phyloP scores from a whole-genome alignment of 2,329 filamentous ascomycete species.

The Bipolaris sorokiniana region DNA sequence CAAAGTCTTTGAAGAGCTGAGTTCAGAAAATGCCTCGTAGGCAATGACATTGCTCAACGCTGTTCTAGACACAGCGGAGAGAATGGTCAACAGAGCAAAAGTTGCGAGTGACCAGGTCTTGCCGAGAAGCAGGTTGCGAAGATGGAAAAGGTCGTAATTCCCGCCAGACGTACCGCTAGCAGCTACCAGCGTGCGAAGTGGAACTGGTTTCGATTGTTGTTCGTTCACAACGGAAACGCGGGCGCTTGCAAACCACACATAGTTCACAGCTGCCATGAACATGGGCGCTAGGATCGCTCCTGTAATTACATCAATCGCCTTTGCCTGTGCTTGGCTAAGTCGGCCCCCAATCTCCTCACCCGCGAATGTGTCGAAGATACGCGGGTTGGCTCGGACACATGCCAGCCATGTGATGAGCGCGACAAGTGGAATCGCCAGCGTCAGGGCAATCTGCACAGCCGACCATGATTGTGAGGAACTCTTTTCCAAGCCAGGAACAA shows the following conservation, averaged over 20 bases:
- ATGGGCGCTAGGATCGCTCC: conserved; percentile 21
- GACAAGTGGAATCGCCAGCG: conserved; percentile 2
- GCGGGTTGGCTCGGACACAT: conserved; percentile 4
- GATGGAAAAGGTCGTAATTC: conserved; percentile 13
- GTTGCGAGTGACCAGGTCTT: conserved; percentile 10
- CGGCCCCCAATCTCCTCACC: conserved; percentile 20
- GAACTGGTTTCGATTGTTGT: conserved; percentile 7
- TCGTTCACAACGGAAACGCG: conserved; percentile 22
- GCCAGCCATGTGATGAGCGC: conserved; percentile 4
- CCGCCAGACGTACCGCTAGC: conserved; percentile 14
- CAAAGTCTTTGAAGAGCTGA: not conserved
- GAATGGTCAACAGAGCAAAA: conserved; percentile 5
- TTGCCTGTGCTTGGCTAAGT: conserved; percentile 20
- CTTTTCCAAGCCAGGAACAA: not conserved
- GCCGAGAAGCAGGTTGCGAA: conserved; percentile 8
- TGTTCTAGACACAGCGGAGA: conserved; percentile 12
- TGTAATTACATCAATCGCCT: conserved; percentile 23
- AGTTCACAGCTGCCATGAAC: conserved; percentile 18
- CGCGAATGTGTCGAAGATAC: conserved; percentile 12
- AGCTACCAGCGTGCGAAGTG: conserved; percentile 8
- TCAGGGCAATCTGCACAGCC: not conserved
- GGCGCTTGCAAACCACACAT: conserved; percentile 21
- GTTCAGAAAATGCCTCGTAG: conserved; percentile 15
- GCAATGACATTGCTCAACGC: conserved; percentile 19
- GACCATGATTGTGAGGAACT: conserved; percentile 6